Evolutionary conservation across 1,284 basidiomycete species (phyloP).

Genomic region (Inonotus obliquus): DNA sequence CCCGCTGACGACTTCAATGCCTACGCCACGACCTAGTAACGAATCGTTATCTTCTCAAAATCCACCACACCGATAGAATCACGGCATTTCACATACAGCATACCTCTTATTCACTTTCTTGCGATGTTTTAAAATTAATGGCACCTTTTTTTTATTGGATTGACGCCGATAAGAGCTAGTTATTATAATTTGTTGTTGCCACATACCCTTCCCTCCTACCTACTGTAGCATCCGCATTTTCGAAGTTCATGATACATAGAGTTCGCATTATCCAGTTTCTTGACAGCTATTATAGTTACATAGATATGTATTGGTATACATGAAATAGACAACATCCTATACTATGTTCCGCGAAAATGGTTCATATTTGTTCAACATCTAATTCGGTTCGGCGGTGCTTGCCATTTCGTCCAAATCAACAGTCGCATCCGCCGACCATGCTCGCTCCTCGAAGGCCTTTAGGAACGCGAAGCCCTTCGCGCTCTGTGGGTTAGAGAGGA

Average conservation of each 20-base stretch:
- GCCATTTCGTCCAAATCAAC: conserved; percentile 25
- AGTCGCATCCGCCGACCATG: conserved; percentile 33
- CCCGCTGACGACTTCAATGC: neutral
- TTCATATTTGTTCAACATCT: neutral
- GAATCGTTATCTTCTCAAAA: neutral
- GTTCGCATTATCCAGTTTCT: neutral
- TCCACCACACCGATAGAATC: neutral
- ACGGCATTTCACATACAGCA: neutral
- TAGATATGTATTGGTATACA: neutral
- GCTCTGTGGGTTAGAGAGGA: conserved; percentile 37
- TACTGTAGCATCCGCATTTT: neutral
- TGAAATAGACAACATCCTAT: neutral
- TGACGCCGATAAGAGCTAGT: neutral
- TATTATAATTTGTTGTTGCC: neutral
- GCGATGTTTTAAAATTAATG: neutral
- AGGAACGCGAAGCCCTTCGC: conserved; percentile 44
- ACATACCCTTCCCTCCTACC: neutral
- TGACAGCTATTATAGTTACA: neutral
- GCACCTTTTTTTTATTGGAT: neutral
- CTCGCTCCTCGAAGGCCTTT: conserved; percentile 39
- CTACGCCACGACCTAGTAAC: neutral
- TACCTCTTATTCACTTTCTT: neutral
- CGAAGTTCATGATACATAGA: neutral
- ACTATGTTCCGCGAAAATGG: neutral
- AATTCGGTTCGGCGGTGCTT: neutral